Evolutionary conservation across 768 basidiomycete genomes (phyloP).

Genomic region (Hygrophorus russula): DNA sequence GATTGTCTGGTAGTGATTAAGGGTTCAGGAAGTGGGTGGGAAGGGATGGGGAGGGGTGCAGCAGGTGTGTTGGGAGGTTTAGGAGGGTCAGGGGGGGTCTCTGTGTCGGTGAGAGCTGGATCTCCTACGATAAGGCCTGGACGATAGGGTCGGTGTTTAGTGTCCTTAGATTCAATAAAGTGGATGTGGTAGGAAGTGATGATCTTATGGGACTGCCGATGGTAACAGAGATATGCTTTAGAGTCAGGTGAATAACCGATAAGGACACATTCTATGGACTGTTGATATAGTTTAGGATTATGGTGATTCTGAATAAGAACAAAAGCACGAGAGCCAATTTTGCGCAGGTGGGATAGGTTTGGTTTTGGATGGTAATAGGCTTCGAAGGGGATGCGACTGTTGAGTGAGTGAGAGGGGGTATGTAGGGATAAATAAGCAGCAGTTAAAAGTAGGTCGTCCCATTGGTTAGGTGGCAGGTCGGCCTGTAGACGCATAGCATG

Average conservation of each 20-base stretch:
- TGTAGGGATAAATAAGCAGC: constrained; percentile 10
- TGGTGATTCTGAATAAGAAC: constrained; percentile 20
- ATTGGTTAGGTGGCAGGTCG: constrained; percentile 14
- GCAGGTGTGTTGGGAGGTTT: neutral
- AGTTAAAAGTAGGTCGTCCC: constrained; percentile 23
- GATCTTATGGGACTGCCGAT: constrained; percentile 11
- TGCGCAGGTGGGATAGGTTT: constrained; percentile 18
- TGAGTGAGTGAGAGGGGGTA: constrained; percentile 4
- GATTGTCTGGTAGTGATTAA: too few relatives aligned
- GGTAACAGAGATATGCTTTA: constrained; percentile 23
- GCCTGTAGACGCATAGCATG: constrained; percentile 18
- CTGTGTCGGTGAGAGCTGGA: too few relatives aligned
- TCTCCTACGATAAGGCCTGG: neutral
- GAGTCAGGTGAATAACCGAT: constrained; percentile 23
- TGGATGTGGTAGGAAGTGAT: constrained; percentile 15
- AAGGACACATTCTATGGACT: too few relatives aligned
- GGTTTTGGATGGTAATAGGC: constrained; percentile 13
- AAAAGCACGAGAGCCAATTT: constrained; percentile 25
- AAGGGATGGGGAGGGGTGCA: neutral
- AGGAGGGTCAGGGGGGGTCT: neutral
- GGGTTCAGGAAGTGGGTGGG: too few relatives aligned
- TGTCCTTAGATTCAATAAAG: constrained; percentile 14
- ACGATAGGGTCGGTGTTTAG: neutral
- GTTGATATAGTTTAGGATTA: constrained; percentile 15
- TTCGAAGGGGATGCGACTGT: constrained; percentile 13